Evolutionary conservation across 108 stramenopile species (phyloP), one percentile per base, ranked within the genome.

Genomic region (Pseudonitzschia pungens): DNA sequence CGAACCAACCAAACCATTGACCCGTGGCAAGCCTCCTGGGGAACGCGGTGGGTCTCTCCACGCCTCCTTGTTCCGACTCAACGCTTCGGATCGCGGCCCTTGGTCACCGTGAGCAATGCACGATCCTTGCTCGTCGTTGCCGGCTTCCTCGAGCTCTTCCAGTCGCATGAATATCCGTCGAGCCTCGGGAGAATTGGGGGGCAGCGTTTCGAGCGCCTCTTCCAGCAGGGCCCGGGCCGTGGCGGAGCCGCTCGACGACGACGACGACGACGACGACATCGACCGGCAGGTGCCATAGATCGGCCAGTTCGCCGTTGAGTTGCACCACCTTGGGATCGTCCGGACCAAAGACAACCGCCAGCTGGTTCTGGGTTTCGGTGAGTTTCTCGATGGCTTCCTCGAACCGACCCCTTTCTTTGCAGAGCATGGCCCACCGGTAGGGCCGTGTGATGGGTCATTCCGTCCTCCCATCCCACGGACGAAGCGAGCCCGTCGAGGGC

Each of bases 151-250:
- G 0, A 58, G 57, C n/a, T 58, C 64, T 40, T 65, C 64, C 36
- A 65, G 9, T 21, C 33, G 36, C 42, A 40, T 18, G 42, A 65
- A 65, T 12, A 65, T 65, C 18, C 64, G 31, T 16, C 64, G 64
- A 18, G 31, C 36, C 64, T 43, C 36, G 24, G 42, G 42, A 12
- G 41, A 65, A 65, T 43, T 43, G 9, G 36, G 64, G 31, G 36
- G 64, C 16, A 43, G 36, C 15, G 8, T 8, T 8, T 65, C 42
- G 24, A 43, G 24, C 4, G 36, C 64, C 0, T 65, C 64, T 65
- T 58, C 57, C 29, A 58, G 29, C 29, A 58, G 29, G 16, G 27
- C 57, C 27, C 24, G 5, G 12, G 26, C 57, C 8, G 24, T 58
- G 6, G 15, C 9, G 14, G 3, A 4, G 27, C 45, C 16, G 14